Evolutionary conservation across 2,329 filamentous ascomycete species (phyloP), one percentile per base, ranked within the genome.

Genomic region (Diaporthe humulicola): DNA sequence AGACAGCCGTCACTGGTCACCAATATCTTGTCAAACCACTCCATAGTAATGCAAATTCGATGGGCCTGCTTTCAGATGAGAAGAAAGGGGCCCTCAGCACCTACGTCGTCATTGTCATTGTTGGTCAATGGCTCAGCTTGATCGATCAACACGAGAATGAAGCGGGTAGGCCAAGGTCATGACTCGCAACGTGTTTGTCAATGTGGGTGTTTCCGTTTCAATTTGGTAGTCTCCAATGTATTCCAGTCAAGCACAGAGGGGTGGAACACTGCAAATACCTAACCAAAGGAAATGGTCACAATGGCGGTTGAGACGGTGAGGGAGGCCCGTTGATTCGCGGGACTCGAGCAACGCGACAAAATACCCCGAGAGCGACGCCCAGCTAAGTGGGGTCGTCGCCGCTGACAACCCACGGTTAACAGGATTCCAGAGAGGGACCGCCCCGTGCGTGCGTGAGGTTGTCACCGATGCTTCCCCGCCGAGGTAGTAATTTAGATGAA

Each of bases 391-490:
- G 64, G 64, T 69, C 9, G 14, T 19, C n/a, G 48, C n/a, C 19
- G 64, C 64, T 28, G 48, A 54, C 64, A 67, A 7, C 1, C 22
- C 45, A 38, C n/a, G 22, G 30, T 50, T 22, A 4, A 52, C 17
- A n/a, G 36, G 22, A 25, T 33, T 14, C 48, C 45, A 30, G 22
- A 25, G 36, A 28, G n/a, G 22, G 22, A 19, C 48, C 45, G 33
- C 10, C 10, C 48, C 48, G 14, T 52, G n/a, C n/a, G 48, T 15
- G 22, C 45, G 5, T 69, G 64, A 69, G 64, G 64, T 14, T 69
- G 48, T 69, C 64, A 33, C 30, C 48, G 33, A 54, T 40, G 33
- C 7, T 69, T 69, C 64, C 64, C 64, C 64, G 64, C 64, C 54
- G 15, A 54, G 54, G 28, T 19, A 8, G 25, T 6, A 69, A 54